These are phyloP conservation scores for Sclerotiophoma versabilis DNA, from an alignment of 2,329 filamentous ascomycete genomes.

Conservation along the genomic window DNA sequence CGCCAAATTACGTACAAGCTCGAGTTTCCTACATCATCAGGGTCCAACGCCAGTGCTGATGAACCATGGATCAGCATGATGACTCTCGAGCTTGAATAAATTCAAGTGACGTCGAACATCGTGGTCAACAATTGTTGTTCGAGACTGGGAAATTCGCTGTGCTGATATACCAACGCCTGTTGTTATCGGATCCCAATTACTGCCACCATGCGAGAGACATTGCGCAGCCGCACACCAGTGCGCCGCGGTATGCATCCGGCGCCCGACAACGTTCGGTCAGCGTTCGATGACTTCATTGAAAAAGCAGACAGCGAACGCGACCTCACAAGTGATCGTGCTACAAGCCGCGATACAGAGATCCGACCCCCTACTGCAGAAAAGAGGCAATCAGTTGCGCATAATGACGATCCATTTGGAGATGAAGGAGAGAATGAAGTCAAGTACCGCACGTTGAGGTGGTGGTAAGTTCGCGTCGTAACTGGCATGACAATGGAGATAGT, in stretches of 20 bases:
- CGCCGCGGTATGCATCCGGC: conserved; percentile 15
- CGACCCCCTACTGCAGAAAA: not conserved
- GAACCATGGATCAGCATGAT: conserved; percentile 8
- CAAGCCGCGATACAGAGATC: not conserved
- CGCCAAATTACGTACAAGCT: conserved; percentile 17
- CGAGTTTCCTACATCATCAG: conserved; percentile 5
- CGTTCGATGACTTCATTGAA: conserved; percentile 1
- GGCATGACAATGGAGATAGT: not conserved
- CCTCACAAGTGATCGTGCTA: conserved; percentile 4
- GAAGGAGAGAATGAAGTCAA: conserved; percentile 52
- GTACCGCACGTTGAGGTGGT: conserved; percentile 60
- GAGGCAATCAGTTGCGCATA: not conserved
- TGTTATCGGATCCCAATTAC: not conserved
- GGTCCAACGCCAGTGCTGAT: conserved; percentile 3
- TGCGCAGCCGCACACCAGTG: conserved; percentile 5
- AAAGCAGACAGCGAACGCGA: conserved; percentile 3
- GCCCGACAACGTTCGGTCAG: not conserved
- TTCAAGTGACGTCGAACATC: conserved; percentile 9
- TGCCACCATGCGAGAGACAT: conserved; percentile 9
- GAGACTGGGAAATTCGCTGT: not conserved
- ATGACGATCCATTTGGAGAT: conserved; percentile 33
- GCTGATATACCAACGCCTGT: not conserved
- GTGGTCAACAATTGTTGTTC: not conserved
- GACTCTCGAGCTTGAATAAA: not conserved
- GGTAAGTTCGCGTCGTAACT: conserved; percentile 35